Evolutionary conservation across 495 filamentous ascomycete species (phyloP), one percentile per base, ranked within the genome.

Genomic region (Trichoderma asperelloides): DNA sequence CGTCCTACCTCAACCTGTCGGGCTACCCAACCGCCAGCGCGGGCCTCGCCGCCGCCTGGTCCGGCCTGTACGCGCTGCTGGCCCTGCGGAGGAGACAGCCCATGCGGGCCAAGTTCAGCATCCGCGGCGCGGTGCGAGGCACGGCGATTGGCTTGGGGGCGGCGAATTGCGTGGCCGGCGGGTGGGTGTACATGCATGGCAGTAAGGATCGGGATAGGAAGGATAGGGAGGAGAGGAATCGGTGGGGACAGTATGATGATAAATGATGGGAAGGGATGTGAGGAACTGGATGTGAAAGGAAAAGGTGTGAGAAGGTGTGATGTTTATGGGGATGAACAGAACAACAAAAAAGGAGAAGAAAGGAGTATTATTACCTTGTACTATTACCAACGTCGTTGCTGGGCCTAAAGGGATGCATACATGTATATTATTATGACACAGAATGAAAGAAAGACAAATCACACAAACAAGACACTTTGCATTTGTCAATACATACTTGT

Each of bases 1-100:
- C 86, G 66, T 89, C 87, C 78, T 98, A 96, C 77, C 82, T 93
- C 57, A 94, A 92, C 74, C 74, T 96, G 11, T 84, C 85, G 64
- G 87, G 86, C 41, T 93, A 87, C 84, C 87, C 89, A 74, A 87
- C 86, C 65, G 95, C 97, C 70, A 86, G 85, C 63, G 94, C 92
- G 0, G 95, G 93, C 37, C 82, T 93, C 64, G 90, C 87, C 15
- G 92, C 90, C 21, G 92, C 94, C 3, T 96, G 91, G 87, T 92
- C 89, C 47, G 91, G 88, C 4, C 78, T 96, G 25, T 98, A 98
- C 75, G 79, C 93, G 18, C 76, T 97, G 12, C 80, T 93, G 55
- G 93, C 91, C 27, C 76, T 84, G 68, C 84, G 91, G 66, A 82
- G 89, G 68, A 84, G 82, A 66, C 86, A 85, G 66, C 80, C 77